Evolutionary conservation across 257 asterid genomes (phyloP), one percentile per base, ranked within the genome.

Genomic region (Cynanchum wilfordii): DNA sequence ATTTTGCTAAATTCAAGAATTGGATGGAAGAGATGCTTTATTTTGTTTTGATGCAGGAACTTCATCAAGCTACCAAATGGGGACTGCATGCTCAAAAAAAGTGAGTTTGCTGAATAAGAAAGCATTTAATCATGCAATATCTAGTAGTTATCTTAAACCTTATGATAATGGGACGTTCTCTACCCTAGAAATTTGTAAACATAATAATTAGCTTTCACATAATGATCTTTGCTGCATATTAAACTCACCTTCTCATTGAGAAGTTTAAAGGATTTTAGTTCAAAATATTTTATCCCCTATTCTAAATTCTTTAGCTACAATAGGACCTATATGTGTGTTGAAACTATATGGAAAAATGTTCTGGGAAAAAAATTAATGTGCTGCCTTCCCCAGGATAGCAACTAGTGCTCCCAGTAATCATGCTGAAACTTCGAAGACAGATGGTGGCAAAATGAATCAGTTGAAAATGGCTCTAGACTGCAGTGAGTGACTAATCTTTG

Each of bases 41-140:
- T 75, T 73, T 81, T 78, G 25, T 75, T 44, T 84, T 82, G 69
- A 49, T 76, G 74, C 85, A 90, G 98, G 86, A 84, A 69, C 75
- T 55, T 71, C 85, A 55, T 68, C 86, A 57, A 80, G 83, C 81
- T 78, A 67, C 77, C 82, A 69, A 66, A 70, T 71, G 68, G 81
- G 76, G 81, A 87, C 82, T 72, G 83, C 74, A 75, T 73, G 55
- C 79, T 51, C 84, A 65, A 79, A 84, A n/a, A 68, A 87, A 58
- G 98, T 90, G 83, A 87, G 96, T 79, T 38, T 57, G 73, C 68
- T 60, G 55, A 25, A 22, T 22, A 16, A 22, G 22, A 59, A 68
- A 44, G 50, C 16, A n/a, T 45, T 67, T 66, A 33, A 36, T 75
- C 62, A 52, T 68, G 30, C 33, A 15, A 24, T 25, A 15, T 60